Evolutionary conservation across 805 yeast species (phyloP).

Genomic region (Candida loeiensis): DNA sequence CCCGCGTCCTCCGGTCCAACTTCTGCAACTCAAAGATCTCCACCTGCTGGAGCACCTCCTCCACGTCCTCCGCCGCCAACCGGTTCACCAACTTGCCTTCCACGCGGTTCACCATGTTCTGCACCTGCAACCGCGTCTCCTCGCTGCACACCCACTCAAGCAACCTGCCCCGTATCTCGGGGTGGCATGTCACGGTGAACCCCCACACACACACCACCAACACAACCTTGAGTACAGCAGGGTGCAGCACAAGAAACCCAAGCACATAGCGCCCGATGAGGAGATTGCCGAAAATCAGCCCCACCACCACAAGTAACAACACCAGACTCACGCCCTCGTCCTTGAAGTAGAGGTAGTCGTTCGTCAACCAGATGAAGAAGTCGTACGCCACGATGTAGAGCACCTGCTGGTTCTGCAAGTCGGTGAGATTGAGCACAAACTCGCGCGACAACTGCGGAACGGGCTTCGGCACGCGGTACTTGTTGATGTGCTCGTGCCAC

Average conservation of each 20-base stretch:
- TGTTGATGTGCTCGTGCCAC: constrained; percentile 48
- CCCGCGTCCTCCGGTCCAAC: constrained; percentile 44
- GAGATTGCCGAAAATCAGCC: constrained; percentile 19
- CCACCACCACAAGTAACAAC: constrained; percentile 41
- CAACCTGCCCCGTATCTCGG: constrained; percentile 45
- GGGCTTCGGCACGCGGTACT: constrained; percentile 58
- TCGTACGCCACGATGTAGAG: constrained; percentile 64
- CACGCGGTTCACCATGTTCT: constrained; percentile 46
- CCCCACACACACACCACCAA: constrained; percentile 50
- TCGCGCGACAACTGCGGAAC: constrained; percentile 77
- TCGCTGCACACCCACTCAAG: constrained; percentile 54
- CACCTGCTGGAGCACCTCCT: constrained; percentile 34
- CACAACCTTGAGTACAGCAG: constrained; percentile 14
- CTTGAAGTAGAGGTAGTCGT: constrained; percentile 58
- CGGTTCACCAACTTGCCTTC: constrained; percentile 36
- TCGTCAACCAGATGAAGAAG: constrained; percentile 43
- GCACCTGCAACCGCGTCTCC: constrained; percentile 53
- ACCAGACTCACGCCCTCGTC: constrained; percentile 58
- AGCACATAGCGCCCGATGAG: constrained; percentile 28
- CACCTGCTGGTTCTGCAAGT: constrained; percentile 77
- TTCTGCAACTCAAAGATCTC: constrained; percentile 69
- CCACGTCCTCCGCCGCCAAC: constrained; percentile 7
- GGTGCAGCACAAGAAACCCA: constrained; percentile 25
- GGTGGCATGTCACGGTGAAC: constrained; percentile 44
- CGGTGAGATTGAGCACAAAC: constrained; percentile 73